Percentiles rank a stretch among this genome's conserved stretches.
Conservation (phyloP, 2,329 filamentous ascomycete genomes). For the Penicillium sp. region DNA sequence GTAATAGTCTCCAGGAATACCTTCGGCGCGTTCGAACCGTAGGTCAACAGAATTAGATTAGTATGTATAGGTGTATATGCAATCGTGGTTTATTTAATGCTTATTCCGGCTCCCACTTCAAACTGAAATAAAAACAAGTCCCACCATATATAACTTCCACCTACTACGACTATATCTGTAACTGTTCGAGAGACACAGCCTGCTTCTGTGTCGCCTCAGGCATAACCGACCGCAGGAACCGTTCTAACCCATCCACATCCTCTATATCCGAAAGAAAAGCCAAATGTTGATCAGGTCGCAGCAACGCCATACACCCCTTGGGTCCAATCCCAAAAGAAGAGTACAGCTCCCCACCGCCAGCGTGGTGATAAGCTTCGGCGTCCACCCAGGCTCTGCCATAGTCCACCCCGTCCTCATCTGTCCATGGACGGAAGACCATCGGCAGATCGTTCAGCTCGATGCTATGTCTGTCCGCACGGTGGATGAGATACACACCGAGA, state of each 20-base stretch:
- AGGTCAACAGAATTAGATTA: no score
- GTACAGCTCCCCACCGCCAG: slow-evolving; percentile 54
- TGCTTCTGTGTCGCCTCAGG: neutral
- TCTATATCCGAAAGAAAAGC: slow-evolving; percentile 20
- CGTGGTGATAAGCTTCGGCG: slow-evolving; percentile 54
- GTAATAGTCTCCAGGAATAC: no score
- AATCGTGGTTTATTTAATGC: no score
- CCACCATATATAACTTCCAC: no score
- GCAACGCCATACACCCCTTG: slow-evolving; percentile 63
- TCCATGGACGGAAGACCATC: slow-evolving; percentile 53
- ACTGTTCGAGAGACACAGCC: no score
- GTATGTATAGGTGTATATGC: no score
- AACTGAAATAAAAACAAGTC: no score
- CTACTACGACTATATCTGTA: no score
- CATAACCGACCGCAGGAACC: neutral
- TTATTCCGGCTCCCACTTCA: no score
- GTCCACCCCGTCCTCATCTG: slow-evolving; percentile 55
- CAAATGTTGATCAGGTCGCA: slow-evolving; percentile 72
- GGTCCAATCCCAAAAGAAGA: slow-evolving; percentile 63
- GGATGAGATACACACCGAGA: slow-evolving; percentile 6
- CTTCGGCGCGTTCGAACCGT: no score
- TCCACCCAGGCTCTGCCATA: slow-evolving; percentile 63
- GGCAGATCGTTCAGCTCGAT: slow-evolving; percentile 45
- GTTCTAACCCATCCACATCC: neutral
- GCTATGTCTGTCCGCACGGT: slow-evolving; percentile 31